These are phyloP conservation scores for Lithohypha guttulata DNA, from an alignment of 2,329 filamentous ascomycete genomes.

Conservation along the genomic window DNA sequence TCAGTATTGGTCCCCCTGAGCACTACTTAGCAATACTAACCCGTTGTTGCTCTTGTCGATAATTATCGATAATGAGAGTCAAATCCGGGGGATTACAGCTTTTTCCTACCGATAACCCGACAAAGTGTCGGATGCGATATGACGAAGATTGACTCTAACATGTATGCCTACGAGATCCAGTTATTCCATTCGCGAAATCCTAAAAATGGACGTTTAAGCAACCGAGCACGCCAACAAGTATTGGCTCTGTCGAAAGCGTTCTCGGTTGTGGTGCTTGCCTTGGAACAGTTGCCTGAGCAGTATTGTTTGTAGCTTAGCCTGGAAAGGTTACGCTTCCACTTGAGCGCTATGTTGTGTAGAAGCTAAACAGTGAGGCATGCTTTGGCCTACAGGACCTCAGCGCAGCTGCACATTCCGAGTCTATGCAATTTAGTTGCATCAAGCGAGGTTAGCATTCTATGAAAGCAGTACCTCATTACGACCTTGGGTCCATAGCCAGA, in stretches of 20 bases:
- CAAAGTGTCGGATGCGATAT: constrained; percentile 4
- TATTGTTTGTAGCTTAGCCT: constrained; percentile 3
- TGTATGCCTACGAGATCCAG: constrained; percentile 1
- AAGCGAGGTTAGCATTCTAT: constrained; percentile 3
- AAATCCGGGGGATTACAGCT: not conserved
- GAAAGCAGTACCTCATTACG: constrained; percentile 3
- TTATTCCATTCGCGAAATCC: constrained; percentile 3
- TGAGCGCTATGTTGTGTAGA: constrained; percentile 3
- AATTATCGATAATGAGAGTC: constrained; percentile 4
- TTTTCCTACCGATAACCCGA: constrained; percentile 1
- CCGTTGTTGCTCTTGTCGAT: constrained; percentile 2
- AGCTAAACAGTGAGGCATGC: constrained; percentile 2
- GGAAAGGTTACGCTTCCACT: constrained; percentile 3
- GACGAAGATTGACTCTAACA: constrained; percentile 3
- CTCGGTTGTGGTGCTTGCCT: constrained; percentile 3
- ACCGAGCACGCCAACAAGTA: constrained; percentile 2
- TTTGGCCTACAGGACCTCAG: constrained; percentile 4
- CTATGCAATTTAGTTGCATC: constrained; percentile 3
- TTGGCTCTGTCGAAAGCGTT: constrained; percentile 1
- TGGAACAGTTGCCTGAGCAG: constrained; percentile 1
- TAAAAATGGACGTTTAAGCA: constrained; percentile 3
- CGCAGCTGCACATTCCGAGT: constrained; percentile 3
- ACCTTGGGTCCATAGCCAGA: constrained; percentile 1
- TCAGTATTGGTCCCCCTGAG: constrained; percentile 2
- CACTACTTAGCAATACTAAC: constrained; percentile 4